phyloP scores from a whole-genome alignment of 2,329 filamentous ascomycete genomes.

The Dactylellina drechsleri region DNA sequence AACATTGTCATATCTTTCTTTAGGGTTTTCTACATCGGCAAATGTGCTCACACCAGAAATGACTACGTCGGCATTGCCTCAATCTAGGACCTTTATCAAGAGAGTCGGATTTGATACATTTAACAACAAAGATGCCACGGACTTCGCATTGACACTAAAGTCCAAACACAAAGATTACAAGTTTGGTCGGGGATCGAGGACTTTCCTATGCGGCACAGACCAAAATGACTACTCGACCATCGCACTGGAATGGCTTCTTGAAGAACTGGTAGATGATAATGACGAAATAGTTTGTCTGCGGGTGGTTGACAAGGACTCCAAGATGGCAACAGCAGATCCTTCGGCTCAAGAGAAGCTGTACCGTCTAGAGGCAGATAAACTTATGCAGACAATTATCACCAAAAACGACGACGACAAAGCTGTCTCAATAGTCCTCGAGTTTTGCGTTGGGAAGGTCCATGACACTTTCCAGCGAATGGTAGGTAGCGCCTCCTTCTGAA shows the following conservation, averaged over 20 bases:
- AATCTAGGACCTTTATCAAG: constrained; percentile 70
- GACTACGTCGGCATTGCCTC: constrained; percentile 49
- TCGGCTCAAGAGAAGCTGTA: constrained; percentile 75
- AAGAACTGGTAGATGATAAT: constrained; percentile 90
- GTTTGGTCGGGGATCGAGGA: constrained; percentile 80
- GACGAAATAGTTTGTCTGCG: constrained; percentile 92
- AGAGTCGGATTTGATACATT: constrained; percentile 82
- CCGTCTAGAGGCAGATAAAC: constrained; percentile 76
- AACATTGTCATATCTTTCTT: constrained; percentile 12
- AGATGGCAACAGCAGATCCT: constrained; percentile 69
- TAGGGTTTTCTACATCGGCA: constrained; percentile 10
- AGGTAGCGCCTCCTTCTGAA: constrained; percentile 60
- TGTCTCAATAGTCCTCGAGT: constrained; percentile 85
- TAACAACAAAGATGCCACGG: constrained; percentile 72
- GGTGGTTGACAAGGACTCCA: constrained; percentile 84
- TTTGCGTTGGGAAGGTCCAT: constrained; percentile 87
- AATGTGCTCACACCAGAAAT: constrained; percentile 40
- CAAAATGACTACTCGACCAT: constrained; percentile 92
- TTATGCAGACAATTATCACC: constrained; percentile 79
- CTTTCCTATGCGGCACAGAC: constrained; percentile 90
- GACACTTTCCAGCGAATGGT: constrained; percentile 91
- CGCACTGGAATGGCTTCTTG: constrained; percentile 89
- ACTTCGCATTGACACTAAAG: constrained; percentile 83
- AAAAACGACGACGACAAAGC: constrained; percentile 86
- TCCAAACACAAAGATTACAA: constrained; percentile 88